Base-by-base conservation (phyloP, 768 basidiomycete genomes). In the Coprinopsis strossmayeri region DNA sequence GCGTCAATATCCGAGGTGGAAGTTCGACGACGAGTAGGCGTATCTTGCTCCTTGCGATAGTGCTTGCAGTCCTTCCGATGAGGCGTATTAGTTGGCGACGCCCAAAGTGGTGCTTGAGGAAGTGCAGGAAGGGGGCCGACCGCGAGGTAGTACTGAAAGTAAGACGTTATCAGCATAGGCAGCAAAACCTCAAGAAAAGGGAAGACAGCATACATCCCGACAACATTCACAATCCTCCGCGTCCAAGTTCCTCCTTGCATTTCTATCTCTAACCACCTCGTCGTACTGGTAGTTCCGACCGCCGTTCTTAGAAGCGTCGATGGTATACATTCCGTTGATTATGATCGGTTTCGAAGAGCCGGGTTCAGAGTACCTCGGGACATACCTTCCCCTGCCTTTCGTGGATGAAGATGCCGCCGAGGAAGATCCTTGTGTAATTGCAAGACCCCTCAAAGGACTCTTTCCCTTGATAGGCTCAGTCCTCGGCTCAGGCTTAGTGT, bases 151-250 rank as follows among this genome's bases (percentile, higher is more conserved):
- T 91, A 93, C 91, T 92, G 53, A 17, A 32, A n/a, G 27, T 28
- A 46, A 41, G 18, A 20, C 18, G 46, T 26, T 18, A 28, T 50
- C 23, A 45, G 12, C 20, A 47, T 32, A 24, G 42, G 13, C 28
- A 27, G 40, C n/a, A 34, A 17, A 32, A 5, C 24, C 9, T 3
- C 4, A 20, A 25, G 30, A 21, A 52, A 26, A n/a, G 26, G 5
- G 30, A 34, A 35, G 65, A 3, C 2, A 13, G 58, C 78, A 50
- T 58, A 90, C 91, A 42, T 82, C 84, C 34, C 71, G 77, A 61
- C 92, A 95, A 51, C 82, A 84, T 53, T 88, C 87, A 61, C 91
- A 95, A 53, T 91, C 88, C 1, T 74, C 79, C 2, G 77, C 92
- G 43, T 85, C 73, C 72, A 95, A 73, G 45, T 69, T 67, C 55